phyloP scores from a whole-genome alignment of 2,329 filamentous ascomycete genomes.

The Claviceps sp. region DNA sequence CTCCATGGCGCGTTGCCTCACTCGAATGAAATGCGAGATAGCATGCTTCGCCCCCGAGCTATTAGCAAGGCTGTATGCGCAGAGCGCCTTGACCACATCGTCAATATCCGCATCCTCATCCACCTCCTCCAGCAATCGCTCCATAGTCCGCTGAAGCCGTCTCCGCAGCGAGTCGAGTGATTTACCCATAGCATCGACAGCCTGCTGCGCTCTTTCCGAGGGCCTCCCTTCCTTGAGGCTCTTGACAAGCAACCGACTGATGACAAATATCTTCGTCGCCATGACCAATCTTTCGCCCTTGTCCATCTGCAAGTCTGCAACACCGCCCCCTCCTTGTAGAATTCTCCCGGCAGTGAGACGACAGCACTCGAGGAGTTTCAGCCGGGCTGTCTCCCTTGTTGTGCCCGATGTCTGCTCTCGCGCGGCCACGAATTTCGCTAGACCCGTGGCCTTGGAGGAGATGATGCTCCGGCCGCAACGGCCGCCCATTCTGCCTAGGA shows the following conservation, averaged over 20 bases:
- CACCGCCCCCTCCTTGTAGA: constrained; percentile 25
- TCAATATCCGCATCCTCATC: constrained; percentile 34
- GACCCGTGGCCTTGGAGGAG: constrained; percentile 47
- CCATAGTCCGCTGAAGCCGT: constrained; percentile 52
- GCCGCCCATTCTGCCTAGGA: constrained; percentile 58
- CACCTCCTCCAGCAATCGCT: constrained; percentile 53
- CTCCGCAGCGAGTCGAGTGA: constrained; percentile 48
- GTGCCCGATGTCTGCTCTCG: constrained; percentile 15
- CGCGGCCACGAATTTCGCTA: constrained; percentile 31
- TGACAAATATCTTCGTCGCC: constrained; percentile 58
- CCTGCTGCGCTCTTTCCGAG: constrained; percentile 20
- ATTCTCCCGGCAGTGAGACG: constrained; percentile 34
- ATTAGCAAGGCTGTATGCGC: constrained; percentile 69
- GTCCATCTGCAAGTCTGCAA: constrained; percentile 16
- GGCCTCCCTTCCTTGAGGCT: constrained; percentile 42
- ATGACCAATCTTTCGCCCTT: constrained; percentile 39
- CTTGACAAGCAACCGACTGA: constrained; percentile 63
- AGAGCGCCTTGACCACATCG: constrained; percentile 58
- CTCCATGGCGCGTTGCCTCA: constrained; percentile 56
- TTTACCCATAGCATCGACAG: constrained; percentile 48
- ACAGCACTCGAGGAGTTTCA: constrained; percentile 39
- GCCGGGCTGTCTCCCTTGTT: constrained; percentile 24
- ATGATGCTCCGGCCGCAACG: constrained; percentile 63
- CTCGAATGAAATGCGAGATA: constrained; percentile 61
- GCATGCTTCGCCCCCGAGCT: constrained; percentile 71